Evolutionary conservation across 306 rosid species (phyloP).

Genomic region (Benincasa hispida): DNA sequence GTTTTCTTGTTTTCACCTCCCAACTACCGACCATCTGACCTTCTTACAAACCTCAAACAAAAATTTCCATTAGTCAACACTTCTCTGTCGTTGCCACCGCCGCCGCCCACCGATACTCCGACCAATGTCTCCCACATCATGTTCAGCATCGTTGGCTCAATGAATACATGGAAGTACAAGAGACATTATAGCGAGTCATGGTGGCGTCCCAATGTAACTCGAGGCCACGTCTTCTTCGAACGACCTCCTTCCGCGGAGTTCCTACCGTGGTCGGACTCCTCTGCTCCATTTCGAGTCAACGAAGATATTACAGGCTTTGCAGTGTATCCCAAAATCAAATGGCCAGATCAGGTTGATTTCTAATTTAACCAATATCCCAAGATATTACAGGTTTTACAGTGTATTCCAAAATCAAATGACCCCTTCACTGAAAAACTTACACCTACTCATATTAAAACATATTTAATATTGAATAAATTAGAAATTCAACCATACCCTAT

Average conservation of each 20-base stretch:
- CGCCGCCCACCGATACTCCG: background rate
- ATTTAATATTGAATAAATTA: too few species aligned
- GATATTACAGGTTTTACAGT: background rate
- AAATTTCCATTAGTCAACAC: background rate
- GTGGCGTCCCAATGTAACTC: constrained; percentile 31
- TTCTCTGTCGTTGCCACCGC: background rate
- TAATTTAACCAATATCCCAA: too few species aligned
- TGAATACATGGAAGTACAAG: constrained; percentile 32
- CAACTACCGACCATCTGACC: constrained; percentile 12
- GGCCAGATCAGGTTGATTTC: constrained; percentile 1
- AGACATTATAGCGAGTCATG: constrained; percentile 24
- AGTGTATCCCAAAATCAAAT: background rate
- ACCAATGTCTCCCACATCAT: constrained; percentile 26
- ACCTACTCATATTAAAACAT: too few species aligned
- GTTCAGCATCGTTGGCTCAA: constrained; percentile 25
- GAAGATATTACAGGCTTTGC: constrained; percentile 9
- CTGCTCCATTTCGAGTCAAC: constrained; percentile 28
- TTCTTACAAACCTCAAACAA: constrained; percentile 13
- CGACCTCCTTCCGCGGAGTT: constrained; percentile 18
- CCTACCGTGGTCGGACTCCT: constrained; percentile 28
- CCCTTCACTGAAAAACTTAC: background rate
- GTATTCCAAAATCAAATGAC: background rate
- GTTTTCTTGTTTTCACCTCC: constrained; percentile 4
- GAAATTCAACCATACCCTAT: too few species aligned
- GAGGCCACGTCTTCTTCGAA: constrained; percentile 36